Percentiles rank a stretch among this genome's conserved stretches.
phyloP scores from a whole-genome alignment of 2,329 filamentous ascomycete species.

The Bipolaris bicolor region DNA sequence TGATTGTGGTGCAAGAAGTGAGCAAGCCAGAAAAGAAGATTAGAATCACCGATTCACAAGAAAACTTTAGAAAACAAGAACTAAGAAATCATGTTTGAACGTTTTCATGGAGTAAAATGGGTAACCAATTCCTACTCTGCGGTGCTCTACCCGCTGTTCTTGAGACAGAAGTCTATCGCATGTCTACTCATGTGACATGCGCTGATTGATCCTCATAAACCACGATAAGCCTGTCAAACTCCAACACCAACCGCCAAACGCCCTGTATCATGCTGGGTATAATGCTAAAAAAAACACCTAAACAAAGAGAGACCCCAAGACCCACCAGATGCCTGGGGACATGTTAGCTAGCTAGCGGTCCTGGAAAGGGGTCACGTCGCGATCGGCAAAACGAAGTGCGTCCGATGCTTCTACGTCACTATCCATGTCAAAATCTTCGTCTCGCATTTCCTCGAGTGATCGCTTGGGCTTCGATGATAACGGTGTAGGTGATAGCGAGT shows the following conservation, averaged over 20 bases:
- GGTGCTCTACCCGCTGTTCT: background rate
- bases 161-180: background rate
- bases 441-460: slow-evolving; percentile 33
- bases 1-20: too few species aligned
- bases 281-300: slow-evolving; percentile 19
- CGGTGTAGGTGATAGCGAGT: slow-evolving; percentile 7
- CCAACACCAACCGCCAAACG: slow-evolving; percentile 5
- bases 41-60: too few species aligned
- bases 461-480: slow-evolving; percentile 31
- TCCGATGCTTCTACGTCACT: slow-evolving; percentile 36
- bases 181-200: background rate
- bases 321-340: background rate
- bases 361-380: slow-evolving; percentile 18
- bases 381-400: slow-evolving; percentile 38
- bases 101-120: background rate
- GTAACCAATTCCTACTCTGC: background rate
- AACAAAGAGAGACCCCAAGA: slow-evolving; percentile 1
- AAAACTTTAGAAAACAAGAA: too few species aligned
- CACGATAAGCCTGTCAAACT: background rate
- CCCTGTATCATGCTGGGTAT: slow-evolving; percentile 28
- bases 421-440: slow-evolving; percentile 45
- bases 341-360: slow-evolving; percentile 7
- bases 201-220: background rate
- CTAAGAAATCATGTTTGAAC: background rate
- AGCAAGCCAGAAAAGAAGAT: too few species aligned